Percentiles rank a stretch among this genome's conserved stretches.
These are phyloP conservation scores for Capsicum baccatum DNA, from an alignment of 257 asterid species.

Conservation along the genomic window DNA sequence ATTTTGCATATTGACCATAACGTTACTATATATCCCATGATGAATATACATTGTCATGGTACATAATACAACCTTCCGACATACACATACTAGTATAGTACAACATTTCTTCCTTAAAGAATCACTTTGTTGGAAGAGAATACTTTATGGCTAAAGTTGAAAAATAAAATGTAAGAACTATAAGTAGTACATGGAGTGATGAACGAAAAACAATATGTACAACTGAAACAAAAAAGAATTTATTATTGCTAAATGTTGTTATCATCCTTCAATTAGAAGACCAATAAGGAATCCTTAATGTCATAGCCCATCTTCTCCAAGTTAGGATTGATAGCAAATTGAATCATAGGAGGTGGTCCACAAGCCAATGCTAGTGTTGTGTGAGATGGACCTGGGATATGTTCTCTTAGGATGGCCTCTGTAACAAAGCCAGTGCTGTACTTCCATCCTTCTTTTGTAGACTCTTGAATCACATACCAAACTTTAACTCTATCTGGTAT, in stretches of 20 bases:
- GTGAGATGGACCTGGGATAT: conserved; percentile 64
- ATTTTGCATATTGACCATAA: background rate
- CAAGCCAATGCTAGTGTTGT: conserved; percentile 73
- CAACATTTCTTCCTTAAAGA: conserved; percentile 22
- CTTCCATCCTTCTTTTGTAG: conserved; percentile 60
- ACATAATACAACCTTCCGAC: background rate
- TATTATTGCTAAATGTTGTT: background rate
- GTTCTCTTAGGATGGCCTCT: conserved; percentile 66
- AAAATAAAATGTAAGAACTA: background rate
- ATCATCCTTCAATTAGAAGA: conserved; percentile 45
- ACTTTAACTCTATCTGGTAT: conserved; percentile 68
- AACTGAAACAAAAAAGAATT: conserved; percentile 15
- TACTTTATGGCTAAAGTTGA: background rate
- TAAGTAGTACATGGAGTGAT: background rate
- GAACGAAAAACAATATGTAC: conserved; percentile 21
- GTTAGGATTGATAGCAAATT: conserved; percentile 82
- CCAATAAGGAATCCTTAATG: conserved; percentile 66
- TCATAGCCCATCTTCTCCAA: conserved; percentile 95
- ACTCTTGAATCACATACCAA: conserved; percentile 84
- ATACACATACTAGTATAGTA: background rate
- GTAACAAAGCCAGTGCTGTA: conserved; percentile 70
- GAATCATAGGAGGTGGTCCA: conserved; percentile 97
- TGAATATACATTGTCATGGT: conserved; percentile 6
- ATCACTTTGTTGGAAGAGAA: background rate
- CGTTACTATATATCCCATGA: background rate